Evolutionary conservation across 1,284 basidiomycete species (phyloP), one percentile per base, ranked within the genome.

Genomic region (Pseudozyma tsukubaensis): DNA sequence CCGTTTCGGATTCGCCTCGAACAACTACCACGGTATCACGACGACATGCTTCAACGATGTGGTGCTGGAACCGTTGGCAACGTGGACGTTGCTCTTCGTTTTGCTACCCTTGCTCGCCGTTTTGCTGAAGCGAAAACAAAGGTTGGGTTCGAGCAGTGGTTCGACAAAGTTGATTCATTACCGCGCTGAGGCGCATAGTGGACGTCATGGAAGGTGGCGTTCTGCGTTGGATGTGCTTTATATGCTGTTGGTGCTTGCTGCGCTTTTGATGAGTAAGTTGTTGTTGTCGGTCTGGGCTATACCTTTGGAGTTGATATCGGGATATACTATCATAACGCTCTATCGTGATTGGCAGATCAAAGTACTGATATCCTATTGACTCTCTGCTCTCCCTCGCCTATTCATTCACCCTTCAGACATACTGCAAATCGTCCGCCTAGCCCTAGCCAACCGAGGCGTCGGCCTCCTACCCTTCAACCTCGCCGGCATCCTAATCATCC

Each of bases 11-110:
- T 76, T 78, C 42, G 58, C 61, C 9, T 76, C 72, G 13, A 37
- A 45, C 50, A 37, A 48, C 50, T 24, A 48, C 13, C 37, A 44
- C 18, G 57, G 62, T 40, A 48, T 74, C 18, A 69, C 70, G 3
- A 59, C 59, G 18, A 77, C 69, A 11, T 79, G 77, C 75, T 77
- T 79, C 57, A 67, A 74, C 55, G 77, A 79, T 42, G 72, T 72
- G 3, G 60, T 79, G 14, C 63, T 79, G 24, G 75, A 69, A 19
- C 77, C 77, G 2, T 52, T 79, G 21, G 75, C 76, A 19, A 72
- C 72, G 3, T 79, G 76, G 77, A 36, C 70, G 32, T 42, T 75
- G 34, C 34, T 78, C 14, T 16, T 78, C 13, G 58, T 67, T 42
- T 45, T 75, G 8, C 29, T 78, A 18, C 64, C 60, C 4, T 13